Evolutionary conservation across 1,139 yeast genomes (phyloP).

Genomic region (Blastobotrys elegans): DNA sequence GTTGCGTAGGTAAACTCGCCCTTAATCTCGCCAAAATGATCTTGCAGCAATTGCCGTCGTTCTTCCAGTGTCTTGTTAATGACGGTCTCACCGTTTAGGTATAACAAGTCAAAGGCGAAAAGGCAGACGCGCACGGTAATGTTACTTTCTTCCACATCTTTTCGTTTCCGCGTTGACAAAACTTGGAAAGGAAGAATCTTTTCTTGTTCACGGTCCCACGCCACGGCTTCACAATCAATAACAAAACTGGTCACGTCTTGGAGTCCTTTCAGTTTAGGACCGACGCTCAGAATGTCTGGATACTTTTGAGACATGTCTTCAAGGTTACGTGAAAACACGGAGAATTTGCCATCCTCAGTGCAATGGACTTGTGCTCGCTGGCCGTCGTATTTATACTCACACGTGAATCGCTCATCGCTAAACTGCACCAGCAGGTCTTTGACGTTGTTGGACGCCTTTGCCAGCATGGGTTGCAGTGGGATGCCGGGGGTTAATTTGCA

Average conservation of each 20-base stretch:
- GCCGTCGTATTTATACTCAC: conserved; percentile 97
- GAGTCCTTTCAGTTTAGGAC: conserved; percentile 51
- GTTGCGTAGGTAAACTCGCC: conserved; percentile 86
- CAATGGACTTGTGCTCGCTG: conserved; percentile 95
- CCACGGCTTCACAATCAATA: conserved; percentile 97
- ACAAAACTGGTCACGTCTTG: conserved; percentile 47
- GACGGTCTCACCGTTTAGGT: conserved; percentile 64
- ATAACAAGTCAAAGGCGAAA: conserved; percentile 84
- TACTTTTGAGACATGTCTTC: conserved; percentile 96
- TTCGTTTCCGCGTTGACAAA: conserved; percentile 86
- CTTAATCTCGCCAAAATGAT: conserved; percentile 54
- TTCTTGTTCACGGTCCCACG: conserved; percentile 75
- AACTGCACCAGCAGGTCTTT: conserved; percentile 86
- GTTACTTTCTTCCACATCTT: conserved; percentile 81
- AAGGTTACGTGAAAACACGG: conserved; percentile 86
- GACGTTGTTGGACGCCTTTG: conserved; percentile 92
- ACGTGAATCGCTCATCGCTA: conserved; percentile 79
- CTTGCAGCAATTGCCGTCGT: conserved; percentile 57
- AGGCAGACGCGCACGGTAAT: conserved; percentile 88
- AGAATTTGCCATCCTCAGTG: conserved; percentile 57
- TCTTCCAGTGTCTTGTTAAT: conserved; percentile 65
- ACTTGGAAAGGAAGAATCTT: conserved; percentile 92
- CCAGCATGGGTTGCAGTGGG: conserved; percentile 96
- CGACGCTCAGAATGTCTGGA: conserved; percentile 77
- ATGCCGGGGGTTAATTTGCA: conserved; percentile 84